phyloP scores from a whole-genome alignment of 768 basidiomycete genomes.

The Termitomyces sp. region DNA sequence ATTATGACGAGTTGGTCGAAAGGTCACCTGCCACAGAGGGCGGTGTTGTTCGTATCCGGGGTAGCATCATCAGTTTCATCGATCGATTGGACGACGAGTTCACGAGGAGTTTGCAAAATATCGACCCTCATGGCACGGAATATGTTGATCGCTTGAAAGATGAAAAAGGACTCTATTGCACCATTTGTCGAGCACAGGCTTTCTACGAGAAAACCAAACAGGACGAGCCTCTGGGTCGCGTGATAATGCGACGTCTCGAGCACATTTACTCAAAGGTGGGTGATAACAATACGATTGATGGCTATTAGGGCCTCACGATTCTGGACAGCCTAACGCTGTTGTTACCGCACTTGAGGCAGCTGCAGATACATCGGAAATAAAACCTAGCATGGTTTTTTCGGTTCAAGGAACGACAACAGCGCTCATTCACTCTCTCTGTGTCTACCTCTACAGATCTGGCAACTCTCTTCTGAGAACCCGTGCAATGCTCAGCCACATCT shows the following conservation, averaged over 20 bases:
- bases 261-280: conserved; percentile 97
- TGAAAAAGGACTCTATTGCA: conserved; percentile 91
- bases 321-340: conserved; percentile 81
- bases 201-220: conserved; percentile 84
- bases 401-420: conserved; percentile 55
- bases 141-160: conserved; percentile 97
- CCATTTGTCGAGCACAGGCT: conserved; percentile 88
- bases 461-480: conserved; percentile 92
- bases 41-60: conserved; percentile 83
- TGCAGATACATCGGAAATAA: conserved; percentile 53
- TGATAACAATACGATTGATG: not conserved
- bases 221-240: conserved; percentile 77
- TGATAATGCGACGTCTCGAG: conserved; percentile 93
- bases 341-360: conserved; percentile 85
- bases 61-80: conserved; percentile 93
- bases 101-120: conserved; percentile 94
- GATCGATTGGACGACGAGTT: conserved; percentile 98
- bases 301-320: conserved; percentile 12
- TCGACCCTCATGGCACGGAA: conserved; percentile 98
- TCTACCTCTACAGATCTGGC: conserved; percentile 89
- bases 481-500: conserved; percentile 97
- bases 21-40: conserved; percentile 71
- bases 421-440: conserved; percentile 88
- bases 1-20: conserved; percentile 90
- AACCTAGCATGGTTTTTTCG: conserved; percentile 59